Conservation (phyloP, 2,329 filamentous ascomycete species). For the Clonostachys byssicola region DNA sequence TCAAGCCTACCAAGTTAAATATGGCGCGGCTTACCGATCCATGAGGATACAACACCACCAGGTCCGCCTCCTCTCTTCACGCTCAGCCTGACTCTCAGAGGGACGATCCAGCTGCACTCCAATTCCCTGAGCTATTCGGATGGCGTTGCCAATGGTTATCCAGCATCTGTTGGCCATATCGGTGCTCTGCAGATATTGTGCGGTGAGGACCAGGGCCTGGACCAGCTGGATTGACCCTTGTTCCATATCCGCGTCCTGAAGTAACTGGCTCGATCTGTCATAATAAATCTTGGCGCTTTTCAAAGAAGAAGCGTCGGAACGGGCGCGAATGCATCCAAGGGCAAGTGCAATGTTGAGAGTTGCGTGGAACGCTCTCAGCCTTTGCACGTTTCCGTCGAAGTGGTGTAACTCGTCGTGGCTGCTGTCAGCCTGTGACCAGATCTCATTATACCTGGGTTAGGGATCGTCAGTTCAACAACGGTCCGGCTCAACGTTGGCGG, state of each 20-base stretch:
- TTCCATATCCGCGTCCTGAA: slow-evolving; percentile 24
- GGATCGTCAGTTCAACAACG: neutral
- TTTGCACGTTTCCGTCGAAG: slow-evolving; percentile 23
- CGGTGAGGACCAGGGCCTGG: slow-evolving; percentile 30
- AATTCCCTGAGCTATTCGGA: slow-evolving; percentile 31
- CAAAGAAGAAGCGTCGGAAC: slow-evolving; percentile 8
- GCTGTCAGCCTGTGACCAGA: slow-evolving; percentile 25
- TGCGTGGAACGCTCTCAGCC: slow-evolving; percentile 1
- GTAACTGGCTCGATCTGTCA: slow-evolving; percentile 19
- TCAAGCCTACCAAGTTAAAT: neutral
- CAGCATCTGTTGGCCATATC: slow-evolving; percentile 33
- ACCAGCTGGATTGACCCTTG: slow-evolving; percentile 29
- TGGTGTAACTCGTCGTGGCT: slow-evolving; percentile 34
- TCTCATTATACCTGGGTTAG: neutral
- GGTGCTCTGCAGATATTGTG: slow-evolving; percentile 32
- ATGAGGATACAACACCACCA: slow-evolving; percentile 33
- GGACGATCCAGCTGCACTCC: slow-evolving; percentile 27
- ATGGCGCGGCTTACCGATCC: slow-evolving; percentile 19
- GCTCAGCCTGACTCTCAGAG: slow-evolving; percentile 17
- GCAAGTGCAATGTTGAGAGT: neutral
- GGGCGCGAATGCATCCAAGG: neutral
- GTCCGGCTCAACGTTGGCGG: neutral
- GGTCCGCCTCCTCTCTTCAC: slow-evolving; percentile 24
- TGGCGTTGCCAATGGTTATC: slow-evolving; percentile 34
- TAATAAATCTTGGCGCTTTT: slow-evolving; percentile 18